Conservation (phyloP, 2,329 filamentous ascomycete genomes). For the Phyllosticta citrichinensis region DNA sequence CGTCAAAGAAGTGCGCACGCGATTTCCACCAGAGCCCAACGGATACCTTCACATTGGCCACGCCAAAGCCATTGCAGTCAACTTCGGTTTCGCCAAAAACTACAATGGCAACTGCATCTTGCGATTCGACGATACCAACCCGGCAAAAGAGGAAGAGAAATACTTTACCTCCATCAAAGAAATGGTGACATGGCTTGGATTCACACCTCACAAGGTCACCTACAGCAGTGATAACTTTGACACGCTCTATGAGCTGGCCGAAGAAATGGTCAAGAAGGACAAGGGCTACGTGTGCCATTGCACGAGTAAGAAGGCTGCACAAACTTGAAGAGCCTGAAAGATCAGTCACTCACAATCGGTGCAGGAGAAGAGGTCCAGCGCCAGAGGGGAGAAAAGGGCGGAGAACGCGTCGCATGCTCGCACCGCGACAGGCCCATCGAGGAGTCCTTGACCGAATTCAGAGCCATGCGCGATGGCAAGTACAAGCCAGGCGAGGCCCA, state of each 20-base stretch:
- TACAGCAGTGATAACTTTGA: slow-evolving; percentile 89
- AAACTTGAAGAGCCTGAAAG: neutral
- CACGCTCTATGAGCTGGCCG: slow-evolving; percentile 75
- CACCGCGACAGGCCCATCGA: slow-evolving; percentile 68
- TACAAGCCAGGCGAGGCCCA: slow-evolving; percentile 78
- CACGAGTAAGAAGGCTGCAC: slow-evolving; percentile 36
- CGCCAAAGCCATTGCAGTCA: slow-evolving; percentile 89
- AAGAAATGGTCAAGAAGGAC: slow-evolving; percentile 66
- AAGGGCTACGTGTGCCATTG: slow-evolving; percentile 81
- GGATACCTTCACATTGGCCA: slow-evolving; percentile 91
- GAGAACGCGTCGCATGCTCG: slow-evolving; percentile 65
- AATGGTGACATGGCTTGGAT: slow-evolving; percentile 78
- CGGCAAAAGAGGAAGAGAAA: slow-evolving; percentile 80
- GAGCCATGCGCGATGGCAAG: slow-evolving; percentile 83
- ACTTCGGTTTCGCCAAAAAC: slow-evolving; percentile 85
- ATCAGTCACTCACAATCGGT: slow-evolving; percentile 17
- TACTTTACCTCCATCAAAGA: slow-evolving; percentile 87
- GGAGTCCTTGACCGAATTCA: slow-evolving; percentile 71
- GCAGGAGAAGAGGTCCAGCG: slow-evolving; percentile 69
- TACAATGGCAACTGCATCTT: slow-evolving; percentile 70
- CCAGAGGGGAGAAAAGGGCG: slow-evolving; percentile 64
- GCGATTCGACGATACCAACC: slow-evolving; percentile 92
- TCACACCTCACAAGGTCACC: slow-evolving; percentile 68
- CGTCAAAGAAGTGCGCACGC: slow-evolving; percentile 35
- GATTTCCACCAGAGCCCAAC: slow-evolving; percentile 59